Evolutionary conservation across 2,329 filamentous ascomycete genomes (phyloP).

Genomic region (Fusarium fujikuroi): DNA sequence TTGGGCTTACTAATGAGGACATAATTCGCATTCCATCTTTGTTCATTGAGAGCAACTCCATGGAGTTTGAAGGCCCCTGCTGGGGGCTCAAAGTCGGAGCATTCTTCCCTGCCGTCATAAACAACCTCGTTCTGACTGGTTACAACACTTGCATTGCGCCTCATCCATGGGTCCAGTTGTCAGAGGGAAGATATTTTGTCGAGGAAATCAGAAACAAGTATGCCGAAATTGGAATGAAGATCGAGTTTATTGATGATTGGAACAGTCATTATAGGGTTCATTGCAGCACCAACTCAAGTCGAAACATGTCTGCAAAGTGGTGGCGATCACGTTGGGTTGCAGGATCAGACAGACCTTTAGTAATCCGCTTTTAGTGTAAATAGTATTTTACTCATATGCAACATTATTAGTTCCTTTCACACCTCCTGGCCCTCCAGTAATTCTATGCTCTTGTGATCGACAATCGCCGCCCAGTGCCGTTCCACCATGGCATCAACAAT

Average conservation of each 20-base stretch:
- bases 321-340: not conserved
- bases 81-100: too few relatives aligned
- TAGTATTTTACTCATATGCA: not conserved
- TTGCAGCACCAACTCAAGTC: not conserved
- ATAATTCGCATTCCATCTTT: too few relatives aligned
- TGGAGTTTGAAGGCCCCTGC: too few relatives aligned
- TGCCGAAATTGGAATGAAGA: not conserved
- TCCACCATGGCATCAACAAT: conserved; percentile 16
- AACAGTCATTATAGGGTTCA: not conserved
- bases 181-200: too few relatives aligned
- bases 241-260: conserved; percentile 2
- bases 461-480: conserved; percentile 16
- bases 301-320: not conserved
- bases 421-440: not conserved
- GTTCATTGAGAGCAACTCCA: too few relatives aligned
- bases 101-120: too few relatives aligned
- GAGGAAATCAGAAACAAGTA: not conserved
- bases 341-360: not conserved
- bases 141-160: not conserved
- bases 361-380: not conserved
- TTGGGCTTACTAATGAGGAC: too few relatives aligned
- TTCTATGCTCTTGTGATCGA: conserved; percentile 25
- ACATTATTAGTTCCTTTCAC: not conserved
- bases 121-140: not conserved
- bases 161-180: too few relatives aligned